Conservation (phyloP, 495 filamentous ascomycete species). For the Articulospora tetracladia region DNA sequence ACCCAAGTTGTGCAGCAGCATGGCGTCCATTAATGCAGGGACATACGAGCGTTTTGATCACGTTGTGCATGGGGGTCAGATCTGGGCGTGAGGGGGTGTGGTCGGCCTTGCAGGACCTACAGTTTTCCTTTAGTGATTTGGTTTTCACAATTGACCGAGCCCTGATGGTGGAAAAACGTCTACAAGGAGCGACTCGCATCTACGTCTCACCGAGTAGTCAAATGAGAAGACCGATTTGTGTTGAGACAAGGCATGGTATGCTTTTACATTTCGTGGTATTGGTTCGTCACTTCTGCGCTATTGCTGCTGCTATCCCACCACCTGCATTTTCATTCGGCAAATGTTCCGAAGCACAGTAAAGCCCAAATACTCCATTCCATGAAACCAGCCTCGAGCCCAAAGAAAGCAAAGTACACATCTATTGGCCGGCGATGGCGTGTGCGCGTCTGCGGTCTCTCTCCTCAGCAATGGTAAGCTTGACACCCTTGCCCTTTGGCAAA, state of each 20-base stretch:
- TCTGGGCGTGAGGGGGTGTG: neutral
- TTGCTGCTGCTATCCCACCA: slow-evolving; percentile 13
- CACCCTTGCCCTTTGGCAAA: slow-evolving; percentile 99
- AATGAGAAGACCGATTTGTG: no score
- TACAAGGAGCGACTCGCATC: neutral
- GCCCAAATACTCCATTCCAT: slow-evolving; percentile 23
- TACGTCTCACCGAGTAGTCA: slow-evolving; percentile 12
- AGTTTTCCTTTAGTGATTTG: neutral
- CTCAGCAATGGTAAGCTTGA: slow-evolving; percentile 98
- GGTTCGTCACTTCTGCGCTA: slow-evolving; percentile 17
- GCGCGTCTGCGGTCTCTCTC: slow-evolving; percentile 95
- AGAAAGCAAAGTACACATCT: slow-evolving; percentile 18
- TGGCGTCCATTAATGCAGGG: slow-evolving; percentile 11
- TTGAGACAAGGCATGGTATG: slow-evolving; percentile 9
- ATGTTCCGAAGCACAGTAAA: slow-evolving; percentile 19
- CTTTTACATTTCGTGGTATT: slow-evolving; percentile 24
- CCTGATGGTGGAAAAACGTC: neutral
- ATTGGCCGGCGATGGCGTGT: slow-evolving; percentile 55
- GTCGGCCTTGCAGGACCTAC: no score
- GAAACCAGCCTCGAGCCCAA: slow-evolving; percentile 10
- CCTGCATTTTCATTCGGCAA: slow-evolving; percentile 8
- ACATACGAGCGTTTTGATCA: slow-evolving; percentile 6
- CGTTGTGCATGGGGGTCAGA: slow-evolving; percentile 13
- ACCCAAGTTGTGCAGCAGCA: neutral
- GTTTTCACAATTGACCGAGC: neutral